Conservation (phyloP, 139 green algal species). For the Dunaliella primolecta region DNA sequence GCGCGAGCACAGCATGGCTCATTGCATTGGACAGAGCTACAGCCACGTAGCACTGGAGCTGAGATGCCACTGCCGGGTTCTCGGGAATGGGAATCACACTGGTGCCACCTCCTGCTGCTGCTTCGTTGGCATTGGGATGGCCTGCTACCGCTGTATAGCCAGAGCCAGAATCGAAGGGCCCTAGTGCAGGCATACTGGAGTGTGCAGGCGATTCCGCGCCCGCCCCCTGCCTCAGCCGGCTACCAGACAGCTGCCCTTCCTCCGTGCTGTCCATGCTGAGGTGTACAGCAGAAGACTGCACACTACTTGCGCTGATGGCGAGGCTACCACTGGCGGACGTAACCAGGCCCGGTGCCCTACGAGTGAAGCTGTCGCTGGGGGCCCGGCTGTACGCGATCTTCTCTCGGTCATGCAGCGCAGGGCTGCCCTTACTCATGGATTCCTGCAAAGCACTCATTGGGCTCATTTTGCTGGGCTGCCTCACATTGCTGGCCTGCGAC, state of each 20-base stretch:
- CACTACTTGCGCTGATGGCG: not conserved
- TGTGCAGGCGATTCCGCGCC: not conserved
- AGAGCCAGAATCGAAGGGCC: no score
- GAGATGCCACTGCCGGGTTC: not conserved
- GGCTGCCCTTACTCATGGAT: no score
- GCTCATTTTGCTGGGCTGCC: not conserved
- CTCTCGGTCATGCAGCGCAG: no score
- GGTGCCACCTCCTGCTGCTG: not conserved
- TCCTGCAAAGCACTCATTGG: not conserved
- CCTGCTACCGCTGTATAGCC: not conserved
- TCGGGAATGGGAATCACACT: not conserved
- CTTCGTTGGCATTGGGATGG: not conserved
- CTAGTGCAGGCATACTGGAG: not conserved
- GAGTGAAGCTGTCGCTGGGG: not conserved
- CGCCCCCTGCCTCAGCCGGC: not conserved
- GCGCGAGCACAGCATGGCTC: constrained; percentile 26
- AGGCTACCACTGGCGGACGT: not conserved
- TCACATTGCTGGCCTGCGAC: not conserved
- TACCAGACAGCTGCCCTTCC: not conserved
- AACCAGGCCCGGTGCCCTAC: no score
- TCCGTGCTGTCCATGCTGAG: not conserved
- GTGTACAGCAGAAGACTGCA: no score
- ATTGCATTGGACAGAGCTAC: constrained; percentile 27
- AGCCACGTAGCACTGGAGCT: constrained; percentile 19
- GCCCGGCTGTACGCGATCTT: not conserved